phyloP scores from a whole-genome alignment of 331 rosid genomes.

The Telfairia occidentalis region DNA sequence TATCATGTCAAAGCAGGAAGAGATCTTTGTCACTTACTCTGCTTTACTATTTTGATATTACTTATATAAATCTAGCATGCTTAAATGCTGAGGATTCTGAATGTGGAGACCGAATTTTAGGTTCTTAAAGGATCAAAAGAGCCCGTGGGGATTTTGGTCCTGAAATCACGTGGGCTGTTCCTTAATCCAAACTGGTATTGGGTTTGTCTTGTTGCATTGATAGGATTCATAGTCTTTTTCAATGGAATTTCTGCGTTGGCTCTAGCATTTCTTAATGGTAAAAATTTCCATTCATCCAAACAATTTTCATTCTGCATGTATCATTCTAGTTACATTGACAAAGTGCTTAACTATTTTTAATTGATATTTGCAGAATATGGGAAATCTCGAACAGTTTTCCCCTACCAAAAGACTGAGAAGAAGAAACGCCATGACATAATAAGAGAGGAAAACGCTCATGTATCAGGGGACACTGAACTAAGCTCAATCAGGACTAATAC shows the following conservation, averaged over 20 bases:
- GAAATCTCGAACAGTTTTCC: background rate
- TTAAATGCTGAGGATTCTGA: background rate
- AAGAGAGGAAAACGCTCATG: background rate
- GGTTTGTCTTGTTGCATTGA: slow-evolving; percentile 21
- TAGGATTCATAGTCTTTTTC: slow-evolving; percentile 20
- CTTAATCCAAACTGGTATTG: slow-evolving; percentile 21
- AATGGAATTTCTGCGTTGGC: slow-evolving; percentile 18
- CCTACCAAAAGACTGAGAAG: background rate
- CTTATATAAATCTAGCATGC: background rate
- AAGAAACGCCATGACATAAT: background rate
- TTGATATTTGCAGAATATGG: slow-evolving; percentile 6
- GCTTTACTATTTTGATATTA: background rate
- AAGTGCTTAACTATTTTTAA: background rate
- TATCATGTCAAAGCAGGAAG: background rate
- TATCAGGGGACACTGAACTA: background rate
- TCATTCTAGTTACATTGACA: background rate
- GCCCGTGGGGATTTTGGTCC: slow-evolving; percentile 16
- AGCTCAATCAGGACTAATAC: background rate
- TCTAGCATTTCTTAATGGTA: slow-evolving; percentile 14
- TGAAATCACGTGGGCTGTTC: slow-evolving; percentile 22
- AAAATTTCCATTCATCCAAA: slow-evolving; percentile 4
- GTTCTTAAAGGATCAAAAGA: slow-evolving; percentile 25
- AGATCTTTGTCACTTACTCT: background rate
- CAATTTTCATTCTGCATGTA: background rate
- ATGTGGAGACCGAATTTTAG: slow-evolving; percentile 19